Evolutionary conservation across 805 yeast genomes (phyloP).

Genomic region (Kazachstania martiniae): DNA sequence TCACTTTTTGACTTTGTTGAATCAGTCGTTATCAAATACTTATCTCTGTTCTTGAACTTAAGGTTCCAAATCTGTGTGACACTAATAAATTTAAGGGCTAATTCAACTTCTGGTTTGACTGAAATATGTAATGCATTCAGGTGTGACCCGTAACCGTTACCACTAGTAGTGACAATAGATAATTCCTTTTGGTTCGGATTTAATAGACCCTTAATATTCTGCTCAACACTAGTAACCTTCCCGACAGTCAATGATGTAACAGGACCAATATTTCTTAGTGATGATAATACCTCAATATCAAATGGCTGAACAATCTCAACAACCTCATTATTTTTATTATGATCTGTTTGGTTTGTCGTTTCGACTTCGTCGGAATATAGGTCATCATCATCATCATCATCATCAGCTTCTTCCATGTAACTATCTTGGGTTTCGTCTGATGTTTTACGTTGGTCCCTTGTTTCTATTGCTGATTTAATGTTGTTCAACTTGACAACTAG

Average conservation of each 20-base stretch:
- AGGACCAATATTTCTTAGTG: conserved; percentile 60
- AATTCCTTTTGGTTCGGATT: conserved; percentile 60
- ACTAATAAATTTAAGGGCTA: conserved; percentile 61
- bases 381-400: conserved; percentile 26
- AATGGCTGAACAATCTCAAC: conserved; percentile 24
- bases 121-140: conserved; percentile 56
- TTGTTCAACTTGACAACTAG: conserved; percentile 31
- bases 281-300: conserved; percentile 40
- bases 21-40: conserved; percentile 64
- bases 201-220: conserved; percentile 45
- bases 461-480: conserved; percentile 19
- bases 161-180: conserved; percentile 61
- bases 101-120: conserved; percentile 54
- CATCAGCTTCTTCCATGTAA: conserved; percentile 24
- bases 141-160: conserved; percentile 44
- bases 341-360: conserved; percentile 9
- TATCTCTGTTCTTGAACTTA: conserved; percentile 33
- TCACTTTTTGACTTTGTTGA: conserved; percentile 53
- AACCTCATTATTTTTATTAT: conserved; percentile 5
- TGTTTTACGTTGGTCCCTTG: conserved; percentile 37
- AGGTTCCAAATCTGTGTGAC: conserved; percentile 71
- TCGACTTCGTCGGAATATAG: conserved; percentile 16
- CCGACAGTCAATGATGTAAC: conserved; percentile 59
- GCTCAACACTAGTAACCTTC: conserved; percentile 38
- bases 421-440: conserved; percentile 30